phyloP scores from a whole-genome alignment of 305 asterid genomes.

The Salvia sclarea region DNA sequence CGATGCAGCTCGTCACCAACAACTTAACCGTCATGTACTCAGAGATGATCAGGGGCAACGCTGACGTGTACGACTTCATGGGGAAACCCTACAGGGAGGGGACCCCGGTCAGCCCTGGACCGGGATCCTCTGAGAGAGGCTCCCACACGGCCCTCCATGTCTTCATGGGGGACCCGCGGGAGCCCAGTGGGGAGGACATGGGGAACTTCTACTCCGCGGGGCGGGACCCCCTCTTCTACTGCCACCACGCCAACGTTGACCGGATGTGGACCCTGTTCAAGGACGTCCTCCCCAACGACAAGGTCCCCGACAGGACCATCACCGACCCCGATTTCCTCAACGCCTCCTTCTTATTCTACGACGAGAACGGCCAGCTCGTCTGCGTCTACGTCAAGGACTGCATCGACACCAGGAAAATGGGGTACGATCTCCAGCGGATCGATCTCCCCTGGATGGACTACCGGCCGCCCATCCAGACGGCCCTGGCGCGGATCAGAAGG shows the following conservation, averaged over 20 bases:
- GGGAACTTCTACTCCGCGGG: constrained; percentile 42
- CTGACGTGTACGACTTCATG: constrained; percentile 36
- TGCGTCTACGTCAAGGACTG: constrained; percentile 44
- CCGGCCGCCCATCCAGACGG: constrained; percentile 42
- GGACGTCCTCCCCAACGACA: constrained; percentile 30
- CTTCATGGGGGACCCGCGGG: constrained; percentile 37
- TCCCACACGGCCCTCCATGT: constrained; percentile 42
- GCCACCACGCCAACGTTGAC: constrained; percentile 47
- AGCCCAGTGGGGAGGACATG: constrained; percentile 38
- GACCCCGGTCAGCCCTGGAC: constrained; percentile 17
- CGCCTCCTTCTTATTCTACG: constrained; percentile 48
- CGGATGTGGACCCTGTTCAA: constrained; percentile 56
- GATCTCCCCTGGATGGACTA: constrained; percentile 49
- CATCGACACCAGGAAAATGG: constrained; percentile 39
- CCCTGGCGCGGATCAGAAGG: constrained; percentile 28
- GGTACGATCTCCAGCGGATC: constrained; percentile 35
- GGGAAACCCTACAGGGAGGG: constrained; percentile 39
- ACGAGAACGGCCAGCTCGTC: constrained; percentile 48
- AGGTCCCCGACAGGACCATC: constrained; percentile 27
- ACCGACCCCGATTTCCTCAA: constrained; percentile 47
- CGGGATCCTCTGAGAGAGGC: constrained; percentile 42
- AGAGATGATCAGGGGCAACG: constrained; percentile 36
- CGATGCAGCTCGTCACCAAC: constrained; percentile 39
- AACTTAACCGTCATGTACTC: constrained; percentile 42
- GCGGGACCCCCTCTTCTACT: constrained; percentile 43